Base-by-base conservation (phyloP, 1,284 basidiomycete species). In the Phellopilus nigrolimitatus region DNA sequence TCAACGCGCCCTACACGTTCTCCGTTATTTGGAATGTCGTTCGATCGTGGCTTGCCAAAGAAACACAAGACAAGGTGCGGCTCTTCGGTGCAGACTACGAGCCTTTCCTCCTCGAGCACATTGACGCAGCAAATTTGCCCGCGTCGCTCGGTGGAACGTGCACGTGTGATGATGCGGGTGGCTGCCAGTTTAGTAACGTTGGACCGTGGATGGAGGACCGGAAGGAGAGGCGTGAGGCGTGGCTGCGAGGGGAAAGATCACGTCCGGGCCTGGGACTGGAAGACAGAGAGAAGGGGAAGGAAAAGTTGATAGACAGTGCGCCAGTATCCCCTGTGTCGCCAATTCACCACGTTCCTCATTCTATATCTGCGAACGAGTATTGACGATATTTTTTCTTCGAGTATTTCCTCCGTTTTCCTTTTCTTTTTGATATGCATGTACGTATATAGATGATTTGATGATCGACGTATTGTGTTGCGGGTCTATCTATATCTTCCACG, bases 181-280 rank as follows among this genome's bases (percentile, higher is more conserved):
- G 82, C 3, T 88, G 85, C 58, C 71, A 72, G 52, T 59, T 76
- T 57, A 82, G 79, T 57, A 78, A 75, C 40, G 77, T 73, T 0
- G 84, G 85, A 3, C 85, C 84, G 19, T 87, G 84, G 84, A 70
- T 80, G 66, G 76, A 81, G 41, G 78, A 76, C 6, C 71, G 83
- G 50, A 63, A 67, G 21, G 74, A 74, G 47, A 76, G 75, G 67
- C 71, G 78, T 10, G 76, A 73, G 43, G 69, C 66, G 45, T 56
- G 54, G 54, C 37, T 56, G 10, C 41, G 31, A n/a, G 44, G 50
- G 4, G 54, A 56, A 45, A 43, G 28, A 4, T 3, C 39, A 8
- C 33, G 34, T 6, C 49, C 50, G 40, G 54, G 54, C 13, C 19
- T 56, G 10, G 21, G 38, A n/a, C 41, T 52, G 31, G 45, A 52